A percentile compares a stretch with the other conserved stretches of the same genome.
phyloP scores from a whole-genome alignment of 2,329 filamentous ascomycete genomes.

The Ploettnerulaceae sp. region DNA sequence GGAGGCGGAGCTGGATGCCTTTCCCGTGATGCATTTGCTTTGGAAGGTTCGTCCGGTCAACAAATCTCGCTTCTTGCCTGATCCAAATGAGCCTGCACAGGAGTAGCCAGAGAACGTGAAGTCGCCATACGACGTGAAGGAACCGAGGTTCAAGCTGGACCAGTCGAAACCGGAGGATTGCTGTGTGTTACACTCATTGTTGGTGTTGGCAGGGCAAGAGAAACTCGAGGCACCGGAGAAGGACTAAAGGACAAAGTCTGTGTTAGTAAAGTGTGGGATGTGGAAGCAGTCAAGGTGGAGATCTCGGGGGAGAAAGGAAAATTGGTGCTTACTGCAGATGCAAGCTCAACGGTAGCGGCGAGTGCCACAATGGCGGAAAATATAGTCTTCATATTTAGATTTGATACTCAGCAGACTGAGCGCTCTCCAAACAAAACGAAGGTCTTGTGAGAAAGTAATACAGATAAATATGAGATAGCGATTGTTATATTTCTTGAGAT shows the following conservation, averaged over 20 bases:
- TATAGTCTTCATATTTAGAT: slow-evolving; percentile 18
- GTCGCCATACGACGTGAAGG: slow-evolving; percentile 62
- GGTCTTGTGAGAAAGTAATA: slow-evolving; percentile 10
- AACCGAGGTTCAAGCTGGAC: slow-evolving; percentile 54
- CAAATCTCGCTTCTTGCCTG: slow-evolving; percentile 49
- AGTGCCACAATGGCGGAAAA: slow-evolving; percentile 40
- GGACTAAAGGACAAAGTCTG: slow-evolving; percentile 3
- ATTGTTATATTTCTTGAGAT: slow-evolving; percentile 22
- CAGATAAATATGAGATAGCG: slow-evolving; percentile 24
- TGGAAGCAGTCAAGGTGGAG: no score
- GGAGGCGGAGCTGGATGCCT: slow-evolving; percentile 40
- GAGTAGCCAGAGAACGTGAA: slow-evolving; percentile 71
- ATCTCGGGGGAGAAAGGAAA: no score
- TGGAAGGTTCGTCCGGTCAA: slow-evolving; percentile 38
- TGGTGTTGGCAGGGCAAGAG: slow-evolving; percentile 63
- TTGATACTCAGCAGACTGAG: slow-evolving; percentile 12
- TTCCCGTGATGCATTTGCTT: slow-evolving; percentile 58
- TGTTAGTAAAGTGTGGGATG: not conserved
- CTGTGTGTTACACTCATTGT: slow-evolving; percentile 71
- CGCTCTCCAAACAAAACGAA: slow-evolving; percentile 23
- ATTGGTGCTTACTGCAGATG: slow-evolving; percentile 38
- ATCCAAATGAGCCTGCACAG: slow-evolving; percentile 55
- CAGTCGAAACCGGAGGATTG: slow-evolving; percentile 72
- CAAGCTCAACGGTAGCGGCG: slow-evolving; percentile 43
- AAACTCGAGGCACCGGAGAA: slow-evolving; percentile 53